These are phyloP conservation scores for Ambrosiella xylebori DNA, from an alignment of 2,329 filamentous ascomycete genomes.

Conservation along the genomic window DNA sequence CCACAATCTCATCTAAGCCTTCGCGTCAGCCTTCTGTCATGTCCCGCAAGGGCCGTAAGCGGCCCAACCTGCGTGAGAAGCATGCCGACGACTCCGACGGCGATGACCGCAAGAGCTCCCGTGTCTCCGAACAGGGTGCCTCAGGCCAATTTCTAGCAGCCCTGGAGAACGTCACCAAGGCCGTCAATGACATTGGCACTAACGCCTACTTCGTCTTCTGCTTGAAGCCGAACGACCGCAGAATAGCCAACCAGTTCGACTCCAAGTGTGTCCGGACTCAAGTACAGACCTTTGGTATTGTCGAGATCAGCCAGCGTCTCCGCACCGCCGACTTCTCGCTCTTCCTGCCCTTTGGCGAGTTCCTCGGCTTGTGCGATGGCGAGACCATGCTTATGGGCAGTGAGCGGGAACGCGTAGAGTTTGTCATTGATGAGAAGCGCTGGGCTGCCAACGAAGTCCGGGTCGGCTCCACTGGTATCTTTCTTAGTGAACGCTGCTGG, in stretches of 20 bases:
- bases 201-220: constrained; percentile 97
- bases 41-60: constrained; percentile 40
- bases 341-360: constrained; percentile 90
- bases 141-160: constrained; percentile 83
- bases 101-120: constrained; percentile 27
- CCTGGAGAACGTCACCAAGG: constrained; percentile 79
- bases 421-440: constrained; percentile 76
- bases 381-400: constrained; percentile 79
- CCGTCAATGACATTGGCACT: constrained; percentile 61
- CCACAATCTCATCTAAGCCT: constrained; percentile 88
- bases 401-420: constrained; percentile 79
- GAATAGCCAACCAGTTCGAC: constrained; percentile 97
- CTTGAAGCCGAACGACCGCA: constrained; percentile 87
- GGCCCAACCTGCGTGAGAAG: constrained; percentile 23
- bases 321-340: constrained; percentile 89
- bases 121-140: constrained; percentile 58
- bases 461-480: constrained; percentile 81
- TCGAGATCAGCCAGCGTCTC: constrained; percentile 86
- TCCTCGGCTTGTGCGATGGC: constrained; percentile 71
- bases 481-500: constrained; percentile 93
- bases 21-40: constrained; percentile 86
- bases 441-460: constrained; percentile 88
- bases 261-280: constrained; percentile 95
- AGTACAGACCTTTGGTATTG: constrained; percentile 87
- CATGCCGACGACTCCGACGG: constrained; percentile 29